Base-by-base conservation (phyloP, 768 basidiomycete genomes). In the Leccinellum luteum region DNA sequence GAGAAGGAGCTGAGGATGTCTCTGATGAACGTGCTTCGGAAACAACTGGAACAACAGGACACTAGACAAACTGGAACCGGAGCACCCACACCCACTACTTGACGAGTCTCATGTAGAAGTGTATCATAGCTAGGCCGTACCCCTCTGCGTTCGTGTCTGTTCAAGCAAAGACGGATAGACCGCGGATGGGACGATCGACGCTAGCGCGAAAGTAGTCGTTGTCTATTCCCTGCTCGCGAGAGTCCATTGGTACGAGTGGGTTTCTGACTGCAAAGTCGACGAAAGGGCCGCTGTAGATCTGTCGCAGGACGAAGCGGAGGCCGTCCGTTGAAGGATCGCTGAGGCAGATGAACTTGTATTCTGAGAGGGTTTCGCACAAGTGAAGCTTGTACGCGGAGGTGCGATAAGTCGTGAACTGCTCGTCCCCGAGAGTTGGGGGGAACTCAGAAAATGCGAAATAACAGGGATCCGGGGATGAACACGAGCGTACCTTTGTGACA, bases 321-420 rank as follows among this genome's bases (percentile, higher is more conserved):
- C 90, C 89, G 60, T 98, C 95, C 35, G 89, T 79, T 54, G 80
- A 81, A 1, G 92, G 90, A 67, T 97, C 94, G 60, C 87, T 91
- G 63, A 98, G 84, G 79, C 98, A 92, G 67, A 98, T 81, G 74
- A 99, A 96, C 69, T 94, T 94, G 84, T 93, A 97, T 14, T 92
- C 90, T 4, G 94, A 92, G 4, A 86, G 64, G 1, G 97, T 94
- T 72, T 96, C 94, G 74, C 87, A 96, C 54, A 96, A 77, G 73
- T 98, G 95, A 9, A 98, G 81, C 70, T 89, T 95, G 81, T 99
- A 99, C 3, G 87, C 76, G 23, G 93, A 92, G 3, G 97, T 98
- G 63, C 85, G 84, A 74, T 96, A 98, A 64, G 86, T 86, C 48
- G 88, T 85, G 74, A 98, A 97, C 60, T 87, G 83, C 74, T 98